Percentiles rank a stretch among this genome's conserved stretches.
Evolutionary conservation across 345 rosid genomes (phyloP).

Genomic region (Camelina neglecta): DNA sequence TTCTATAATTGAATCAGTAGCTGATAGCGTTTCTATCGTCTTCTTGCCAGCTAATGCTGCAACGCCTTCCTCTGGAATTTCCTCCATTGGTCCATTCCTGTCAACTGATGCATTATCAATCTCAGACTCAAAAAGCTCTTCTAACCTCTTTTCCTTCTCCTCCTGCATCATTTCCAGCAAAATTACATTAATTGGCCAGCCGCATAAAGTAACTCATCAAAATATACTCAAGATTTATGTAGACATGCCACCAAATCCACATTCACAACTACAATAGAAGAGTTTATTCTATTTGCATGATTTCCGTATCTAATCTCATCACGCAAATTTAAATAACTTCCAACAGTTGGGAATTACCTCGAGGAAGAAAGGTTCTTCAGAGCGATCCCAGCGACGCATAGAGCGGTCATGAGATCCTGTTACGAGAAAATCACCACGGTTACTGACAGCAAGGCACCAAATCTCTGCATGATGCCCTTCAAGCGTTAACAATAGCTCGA

Average conservation of each 20-base stretch:
- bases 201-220: not conserved
- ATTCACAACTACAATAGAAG: conserved; percentile 1
- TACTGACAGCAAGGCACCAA: conserved; percentile 90
- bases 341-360: conserved; percentile 56
- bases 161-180: conserved; percentile 64
- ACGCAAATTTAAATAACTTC: conserved; percentile 11
- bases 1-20: conserved; percentile 79
- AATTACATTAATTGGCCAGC: not conserved
- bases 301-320: not conserved
- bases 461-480: conserved; percentile 95
- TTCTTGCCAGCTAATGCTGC: conserved; percentile 87
- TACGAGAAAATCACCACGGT: conserved; percentile 88
- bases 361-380: conserved; percentile 94
- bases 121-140: conserved; percentile 92
- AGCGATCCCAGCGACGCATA: conserved; percentile 97
- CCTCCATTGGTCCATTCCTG: conserved; percentile 67
- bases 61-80: conserved; percentile 92
- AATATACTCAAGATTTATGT: not conserved
- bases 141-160: conserved; percentile 94
- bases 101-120: conserved; percentile 68
- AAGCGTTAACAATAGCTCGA: conserved; percentile 88
- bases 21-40: conserved; percentile 75
- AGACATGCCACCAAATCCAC: not conserved
- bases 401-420: conserved; percentile 99
- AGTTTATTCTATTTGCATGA: not conserved